Base-by-base conservation (phyloP, 495 filamentous ascomycete genomes). In the Neurospora sp. region DNA sequence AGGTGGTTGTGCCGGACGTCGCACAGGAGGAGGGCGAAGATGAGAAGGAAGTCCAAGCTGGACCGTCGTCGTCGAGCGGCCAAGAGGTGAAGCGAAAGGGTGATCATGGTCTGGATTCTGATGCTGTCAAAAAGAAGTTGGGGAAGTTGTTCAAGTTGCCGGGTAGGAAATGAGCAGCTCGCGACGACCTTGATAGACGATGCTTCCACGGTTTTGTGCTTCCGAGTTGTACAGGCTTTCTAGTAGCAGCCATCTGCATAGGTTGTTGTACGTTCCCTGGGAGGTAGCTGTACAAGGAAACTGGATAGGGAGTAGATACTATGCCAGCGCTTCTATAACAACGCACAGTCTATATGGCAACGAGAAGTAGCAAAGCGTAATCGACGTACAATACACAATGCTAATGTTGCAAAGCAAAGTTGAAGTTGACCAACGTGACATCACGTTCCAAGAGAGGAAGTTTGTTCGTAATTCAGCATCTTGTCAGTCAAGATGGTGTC, bases 121-220 rank as follows among this genome's bases (percentile, higher is more conserved):
- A 84, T 2, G 80, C 77, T 14, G 76, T 81, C 11, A 78, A 75
- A 37, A 84, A 86, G 78, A 86, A 85, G 76, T 80, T 92, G 72
- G 88, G 91, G 3, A 93, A 91, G 80, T 93, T 91, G 88, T 80
- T 93, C 35, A 92, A 92, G 76, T 78, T 90, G 70, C 87, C 86
- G 6, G 88, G 83, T 11, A 88, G 87, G 79, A 86, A 87, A 75
- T 84, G 72, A 82, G 72, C 11, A 35, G 44, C 37, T 72, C 42
- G 69, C 68, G 68, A 35, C 27, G 14, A 14, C 53, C 53, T 20
- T 20, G 8, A 10, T 46, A 9, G 42, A 46, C 9, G 9, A 20
- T 20, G 42, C 42, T 4, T 10, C 10, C 3, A 20, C 18, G 1
- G n/a, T 46, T 37, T 37, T 37, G 3, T 46, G 42, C 42, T 46